Conservation (phyloP, 345 rosid genomes). For the Erucastrum elatum region DNA sequence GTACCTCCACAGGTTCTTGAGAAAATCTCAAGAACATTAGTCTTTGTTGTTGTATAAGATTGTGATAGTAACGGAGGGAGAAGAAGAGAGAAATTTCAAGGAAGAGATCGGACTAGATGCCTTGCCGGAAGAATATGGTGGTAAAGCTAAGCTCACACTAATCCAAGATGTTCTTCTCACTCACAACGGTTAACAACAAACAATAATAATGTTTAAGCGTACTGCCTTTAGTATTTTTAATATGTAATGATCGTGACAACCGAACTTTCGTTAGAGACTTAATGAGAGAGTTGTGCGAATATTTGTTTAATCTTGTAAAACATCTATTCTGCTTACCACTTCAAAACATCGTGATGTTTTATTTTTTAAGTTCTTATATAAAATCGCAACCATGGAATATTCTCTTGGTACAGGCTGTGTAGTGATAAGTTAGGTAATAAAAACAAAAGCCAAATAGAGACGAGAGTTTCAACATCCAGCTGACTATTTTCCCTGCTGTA, state of each 20-base stretch:
- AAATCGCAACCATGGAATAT: too few relatives aligned
- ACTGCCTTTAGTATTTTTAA: not conserved
- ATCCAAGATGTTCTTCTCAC: slow-evolving; percentile 15
- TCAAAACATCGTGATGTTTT: not conserved
- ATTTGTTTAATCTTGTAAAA: not conserved
- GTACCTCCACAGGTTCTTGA: not conserved
- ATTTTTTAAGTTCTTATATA: too few relatives aligned
- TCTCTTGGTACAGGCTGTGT: too few relatives aligned
- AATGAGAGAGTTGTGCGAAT: not conserved
- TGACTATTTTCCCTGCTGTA: not conserved
- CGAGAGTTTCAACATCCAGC: not conserved
- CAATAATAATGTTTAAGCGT: not conserved
- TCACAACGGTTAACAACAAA: not conserved
- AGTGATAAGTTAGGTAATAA: not conserved
- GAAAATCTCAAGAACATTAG: not conserved
- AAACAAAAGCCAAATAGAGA: not conserved
- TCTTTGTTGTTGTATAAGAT: slow-evolving; percentile 47
- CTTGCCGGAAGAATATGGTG: slow-evolving; percentile 78
- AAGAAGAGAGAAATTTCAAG: slow-evolving; percentile 47
- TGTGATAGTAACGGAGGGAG: slow-evolving; percentile 57
- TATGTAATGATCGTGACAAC: slow-evolving; percentile 1
- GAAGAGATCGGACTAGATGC: slow-evolving; percentile 57
- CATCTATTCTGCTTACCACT: not conserved
- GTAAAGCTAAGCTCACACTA: slow-evolving; percentile 57
- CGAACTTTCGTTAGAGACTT: not conserved